These are phyloP conservation scores for Neonectria coccinea DNA, from an alignment of 2,329 filamentous ascomycete genomes.

Conservation along the genomic window DNA sequence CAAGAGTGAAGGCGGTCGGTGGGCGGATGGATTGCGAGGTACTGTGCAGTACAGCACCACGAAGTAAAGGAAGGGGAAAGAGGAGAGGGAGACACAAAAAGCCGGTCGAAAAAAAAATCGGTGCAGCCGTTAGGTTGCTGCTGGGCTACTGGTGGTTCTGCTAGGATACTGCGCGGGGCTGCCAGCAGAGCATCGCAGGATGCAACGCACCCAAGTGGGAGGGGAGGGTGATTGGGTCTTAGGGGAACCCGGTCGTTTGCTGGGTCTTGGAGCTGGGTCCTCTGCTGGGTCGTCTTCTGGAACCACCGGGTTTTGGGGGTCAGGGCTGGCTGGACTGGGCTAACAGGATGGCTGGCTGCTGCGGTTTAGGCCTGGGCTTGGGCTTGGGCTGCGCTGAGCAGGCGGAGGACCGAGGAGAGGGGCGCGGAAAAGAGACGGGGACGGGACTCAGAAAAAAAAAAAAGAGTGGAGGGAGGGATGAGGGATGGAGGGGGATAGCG, in stretches of 20 bases:
- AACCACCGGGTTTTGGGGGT: constrained; percentile 6
- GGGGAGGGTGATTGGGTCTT: constrained; percentile 37
- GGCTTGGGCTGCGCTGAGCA: constrained; percentile 26
- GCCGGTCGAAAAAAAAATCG: constrained; percentile 36
- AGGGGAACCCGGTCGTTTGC: constrained; percentile 22
- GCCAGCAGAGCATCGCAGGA: constrained; percentile 50
- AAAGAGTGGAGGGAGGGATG: constrained; percentile 22
- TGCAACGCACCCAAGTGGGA: constrained; percentile 48
- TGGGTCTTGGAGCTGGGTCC: constrained; percentile 5
- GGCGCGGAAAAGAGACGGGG: constrained; percentile 26
- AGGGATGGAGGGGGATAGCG: constrained; percentile 13
- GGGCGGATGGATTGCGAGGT: constrained; percentile 23
- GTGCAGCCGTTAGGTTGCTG: constrained; percentile 31
- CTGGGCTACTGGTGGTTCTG: constrained; percentile 43
- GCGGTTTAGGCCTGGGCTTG: constrained; percentile 7
- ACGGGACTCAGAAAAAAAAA: constrained; percentile 23
- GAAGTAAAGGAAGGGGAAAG: constrained; percentile 33
- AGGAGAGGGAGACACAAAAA: constrained; percentile 41
- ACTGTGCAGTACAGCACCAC: constrained; percentile 24
- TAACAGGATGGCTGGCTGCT: constrained; percentile 13
- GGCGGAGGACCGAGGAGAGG: constrained; percentile 22
- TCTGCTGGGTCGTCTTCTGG: constrained; percentile 12
- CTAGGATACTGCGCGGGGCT: constrained; percentile 47
- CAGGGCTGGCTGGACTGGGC: constrained; percentile 31
- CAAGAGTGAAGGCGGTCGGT: constrained; percentile 2